These are phyloP conservation scores for Coniochaeta sp. DNA, from an alignment of 2,329 filamentous ascomycete species.

Conservation along the genomic window DNA sequence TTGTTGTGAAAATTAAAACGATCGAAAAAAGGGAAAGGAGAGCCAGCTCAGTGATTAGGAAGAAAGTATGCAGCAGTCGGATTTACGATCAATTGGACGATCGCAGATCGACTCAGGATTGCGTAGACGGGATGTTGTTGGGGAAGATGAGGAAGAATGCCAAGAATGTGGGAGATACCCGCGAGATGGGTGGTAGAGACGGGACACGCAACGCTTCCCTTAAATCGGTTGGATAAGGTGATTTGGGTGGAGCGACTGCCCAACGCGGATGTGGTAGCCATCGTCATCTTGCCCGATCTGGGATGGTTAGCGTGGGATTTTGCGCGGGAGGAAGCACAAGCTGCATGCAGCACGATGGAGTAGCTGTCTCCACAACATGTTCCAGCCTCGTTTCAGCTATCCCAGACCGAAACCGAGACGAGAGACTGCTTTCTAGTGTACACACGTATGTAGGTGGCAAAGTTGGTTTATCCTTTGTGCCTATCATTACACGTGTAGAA, in stretches of 20 bases:
- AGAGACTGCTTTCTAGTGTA: too few species aligned
- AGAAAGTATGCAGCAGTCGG: neutral
- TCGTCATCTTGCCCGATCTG: neutral
- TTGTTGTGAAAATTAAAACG: neutral
- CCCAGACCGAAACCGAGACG: neutral
- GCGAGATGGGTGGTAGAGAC: neutral
- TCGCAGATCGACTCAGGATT: neutral
- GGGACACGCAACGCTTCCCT: neutral
- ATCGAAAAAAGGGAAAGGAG: neutral
- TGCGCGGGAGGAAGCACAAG: neutral
- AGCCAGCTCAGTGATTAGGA: neutral
- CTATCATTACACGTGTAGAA: too few species aligned
- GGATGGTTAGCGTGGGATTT: neutral
- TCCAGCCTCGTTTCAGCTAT: constrained; percentile 3
- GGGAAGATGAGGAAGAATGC: neutral
- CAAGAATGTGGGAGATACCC: neutral
- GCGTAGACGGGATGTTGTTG: neutral
- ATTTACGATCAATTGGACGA: neutral
- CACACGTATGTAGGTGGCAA: too few species aligned
- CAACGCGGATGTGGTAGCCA: neutral
- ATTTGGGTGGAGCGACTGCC: neutral
- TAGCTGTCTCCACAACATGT: neutral
- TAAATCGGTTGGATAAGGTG: neutral
- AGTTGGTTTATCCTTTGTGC: too few species aligned
- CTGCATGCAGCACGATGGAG: neutral